Conservation (phyloP, 495 filamentous ascomycete species). For the Penicillium mononematosum region DNA sequence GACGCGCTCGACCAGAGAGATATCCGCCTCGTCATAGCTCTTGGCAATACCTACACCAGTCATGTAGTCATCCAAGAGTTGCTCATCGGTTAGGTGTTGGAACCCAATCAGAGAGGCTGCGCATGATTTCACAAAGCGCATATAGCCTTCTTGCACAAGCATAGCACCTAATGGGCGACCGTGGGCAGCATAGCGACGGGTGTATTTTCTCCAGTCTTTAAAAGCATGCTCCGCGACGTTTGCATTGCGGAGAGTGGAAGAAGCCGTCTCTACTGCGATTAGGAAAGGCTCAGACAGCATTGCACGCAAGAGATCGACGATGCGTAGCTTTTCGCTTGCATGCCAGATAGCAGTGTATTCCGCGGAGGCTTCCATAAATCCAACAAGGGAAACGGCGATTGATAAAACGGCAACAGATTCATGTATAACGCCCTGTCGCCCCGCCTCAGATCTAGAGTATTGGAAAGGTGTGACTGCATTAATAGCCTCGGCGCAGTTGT, state of each 20-base stretch:
- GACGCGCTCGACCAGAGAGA: constrained; percentile 61
- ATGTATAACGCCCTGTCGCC: constrained; percentile 52
- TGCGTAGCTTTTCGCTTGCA: constrained; percentile 61
- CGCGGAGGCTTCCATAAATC: constrained; percentile 80
- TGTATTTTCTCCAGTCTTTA: constrained; percentile 76
- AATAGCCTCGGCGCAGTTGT: constrained; percentile 58
- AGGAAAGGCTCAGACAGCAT: constrained; percentile 82
- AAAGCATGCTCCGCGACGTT: constrained; percentile 47
- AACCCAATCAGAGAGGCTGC: constrained; percentile 68
- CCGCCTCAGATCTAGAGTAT: constrained; percentile 45
- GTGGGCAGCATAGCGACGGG: constrained; percentile 74
- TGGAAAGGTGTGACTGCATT: constrained; percentile 36
- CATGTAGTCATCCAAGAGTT: constrained; percentile 78
- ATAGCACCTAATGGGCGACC: constrained; percentile 87
- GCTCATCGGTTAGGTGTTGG: constrained; percentile 54
- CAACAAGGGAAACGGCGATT: constrained; percentile 76
- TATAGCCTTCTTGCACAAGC: constrained; percentile 82
- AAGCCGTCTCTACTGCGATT: constrained; percentile 77
- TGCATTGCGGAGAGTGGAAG: constrained; percentile 78
- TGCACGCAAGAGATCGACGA: constrained; percentile 65
- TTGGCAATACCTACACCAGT: constrained; percentile 47
- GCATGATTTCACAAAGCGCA: constrained; percentile 75
- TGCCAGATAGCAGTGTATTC: constrained; percentile 77
- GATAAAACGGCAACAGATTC: constrained; percentile 68
- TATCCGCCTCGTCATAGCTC: constrained; percentile 42